Base-by-base conservation (phyloP, 1,284 basidiomycete species). In the Moniliophthora roreri region DNA sequence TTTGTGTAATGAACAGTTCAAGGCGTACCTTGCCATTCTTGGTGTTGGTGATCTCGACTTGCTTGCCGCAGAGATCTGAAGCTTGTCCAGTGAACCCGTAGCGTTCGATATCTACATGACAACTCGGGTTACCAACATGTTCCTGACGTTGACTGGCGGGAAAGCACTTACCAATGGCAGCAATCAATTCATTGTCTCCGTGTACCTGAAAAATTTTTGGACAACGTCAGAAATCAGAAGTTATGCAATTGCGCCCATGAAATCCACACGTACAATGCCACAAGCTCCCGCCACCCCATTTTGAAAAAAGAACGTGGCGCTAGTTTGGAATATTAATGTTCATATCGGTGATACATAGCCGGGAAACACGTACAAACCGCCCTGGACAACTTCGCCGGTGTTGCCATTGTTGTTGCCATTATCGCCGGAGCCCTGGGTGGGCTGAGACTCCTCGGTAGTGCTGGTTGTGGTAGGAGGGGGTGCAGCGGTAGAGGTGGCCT, bases 241-340 rank as follows among this genome's bases (percentile, higher is more conserved):
- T 20, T 11, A 18, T 24, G 15, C 9, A 48, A n/a, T 21, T 16
- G 15, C 39, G 34, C 38, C 7, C 20, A 39, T 8, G 21, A 13
- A 13, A n/a, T 16, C 32, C 21, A 15, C n/a, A 53, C 46, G 15
- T 48, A 53, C 65, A 16, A 40, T 68, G 46, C 93, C 92, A 67
- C 92, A 95, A 7, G 90, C 89, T 55, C 91, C 91, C 4, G 84
- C 73, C 48, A 70, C 69, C 39, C 85, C 86, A 47, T 78, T 71
- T 74, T 93, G 91, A 67, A 74, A 79, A 77, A 78, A 91, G 73
- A 69, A 92, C 21, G 90, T 92, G 23, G 82, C 89, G 59, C 82
- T 84, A 53, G 4, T n/a, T 36, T 28, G 48, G 39, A 44, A 18
- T 18, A 55, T 51, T 39, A 50, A 16, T 11, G 7, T 11, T 32